Percentiles rank a stretch among this genome's conserved stretches.
Evolutionary conservation across 192 early-diverging fungal genomes (phyloP).

Genomic region (Coemansia biformis): DNA sequence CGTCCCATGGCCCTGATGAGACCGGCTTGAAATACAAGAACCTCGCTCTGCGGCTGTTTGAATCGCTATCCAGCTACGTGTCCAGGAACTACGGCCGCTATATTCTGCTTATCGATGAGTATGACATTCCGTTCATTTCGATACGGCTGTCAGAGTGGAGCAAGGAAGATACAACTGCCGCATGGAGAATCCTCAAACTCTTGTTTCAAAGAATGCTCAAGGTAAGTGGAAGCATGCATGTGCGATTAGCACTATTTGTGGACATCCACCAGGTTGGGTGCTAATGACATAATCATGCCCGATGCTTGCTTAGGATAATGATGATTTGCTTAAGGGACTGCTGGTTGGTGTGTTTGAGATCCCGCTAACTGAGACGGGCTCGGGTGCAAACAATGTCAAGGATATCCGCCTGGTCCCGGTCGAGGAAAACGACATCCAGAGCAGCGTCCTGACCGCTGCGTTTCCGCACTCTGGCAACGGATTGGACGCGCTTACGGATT

Average conservation of each 20-base stretch:
- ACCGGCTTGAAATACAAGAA: not conserved
- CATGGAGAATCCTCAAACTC: slow-evolving; percentile 10
- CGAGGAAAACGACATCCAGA: slow-evolving; percentile 25
- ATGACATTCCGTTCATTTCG: slow-evolving; percentile 42
- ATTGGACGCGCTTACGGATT: slow-evolving; percentile 22
- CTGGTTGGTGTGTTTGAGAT: slow-evolving; percentile 38
- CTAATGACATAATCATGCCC: too few relatives aligned
- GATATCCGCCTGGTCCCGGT: slow-evolving; percentile 30
- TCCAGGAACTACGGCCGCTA: slow-evolving; percentile 14
- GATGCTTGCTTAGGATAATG: slow-evolving; percentile 37
- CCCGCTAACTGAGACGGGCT: slow-evolving; percentile 37
- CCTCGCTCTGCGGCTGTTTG: slow-evolving; percentile 3
- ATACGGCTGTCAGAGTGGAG: slow-evolving; percentile 14
- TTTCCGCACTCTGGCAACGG: slow-evolving; percentile 27
- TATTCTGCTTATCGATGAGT: slow-evolving; percentile 37
- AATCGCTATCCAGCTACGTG: slow-evolving; percentile 12
- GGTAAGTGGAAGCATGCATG: slow-evolving; percentile 6
- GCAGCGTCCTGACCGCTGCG: slow-evolving; percentile 12
- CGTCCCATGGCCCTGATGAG: not conserved
- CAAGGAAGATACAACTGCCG: slow-evolving; percentile 4
- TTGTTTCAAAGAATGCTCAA: slow-evolving; percentile 35
- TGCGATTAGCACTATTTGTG: not conserved
- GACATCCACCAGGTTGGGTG: too few relatives aligned
- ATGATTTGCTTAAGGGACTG: slow-evolving; percentile 19
- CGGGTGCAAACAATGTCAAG: slow-evolving; percentile 36